Evolutionary conservation across 2,329 filamentous ascomycete species (phyloP).

Genomic region (Pseudocercospora pini-densiflorae): DNA sequence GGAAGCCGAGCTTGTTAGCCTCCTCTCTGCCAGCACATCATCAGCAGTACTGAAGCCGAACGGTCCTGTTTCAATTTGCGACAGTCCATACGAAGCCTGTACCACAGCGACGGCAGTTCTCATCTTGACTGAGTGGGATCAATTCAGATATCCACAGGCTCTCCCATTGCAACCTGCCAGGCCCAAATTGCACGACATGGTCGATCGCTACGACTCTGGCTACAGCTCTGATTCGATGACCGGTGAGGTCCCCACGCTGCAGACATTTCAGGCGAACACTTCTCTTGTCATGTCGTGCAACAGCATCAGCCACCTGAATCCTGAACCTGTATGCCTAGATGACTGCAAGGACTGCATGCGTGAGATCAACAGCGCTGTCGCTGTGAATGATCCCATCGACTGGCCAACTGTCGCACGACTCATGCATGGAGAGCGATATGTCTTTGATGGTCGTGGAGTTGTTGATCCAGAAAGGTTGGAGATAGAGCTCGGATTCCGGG

Average conservation of each 20-base stretch:
- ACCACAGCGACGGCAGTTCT: conserved; percentile 37
- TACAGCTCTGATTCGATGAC: conserved; percentile 11
- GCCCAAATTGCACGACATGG: conserved; percentile 3
- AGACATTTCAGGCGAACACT: neutral
- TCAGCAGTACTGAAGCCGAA: conserved; percentile 10
- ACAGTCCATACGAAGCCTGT: conserved; percentile 34
- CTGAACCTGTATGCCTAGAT: neutral
- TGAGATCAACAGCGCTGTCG: neutral
- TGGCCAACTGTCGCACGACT: conserved; percentile 35
- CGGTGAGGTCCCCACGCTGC: conserved; percentile 11
- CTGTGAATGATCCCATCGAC: conserved; percentile 29
- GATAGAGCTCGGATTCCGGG: conserved; percentile 37
- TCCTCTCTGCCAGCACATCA: conserved; percentile 17
- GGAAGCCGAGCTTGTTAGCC: conserved; percentile 35
- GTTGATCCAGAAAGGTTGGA: conserved; percentile 37
- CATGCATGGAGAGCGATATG: conserved; percentile 40
- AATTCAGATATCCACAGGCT: conserved; percentile 31
- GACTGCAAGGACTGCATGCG: conserved; percentile 12
- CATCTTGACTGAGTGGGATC: conserved; percentile 41
- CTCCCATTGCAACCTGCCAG: conserved; percentile 24
- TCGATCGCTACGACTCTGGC: conserved; percentile 1
- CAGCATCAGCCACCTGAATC: neutral
- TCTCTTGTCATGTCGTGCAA: conserved; percentile 1
- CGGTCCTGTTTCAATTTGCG: conserved; percentile 29
- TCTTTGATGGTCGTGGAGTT: conserved; percentile 42